Base-by-base conservation (phyloP, 768 basidiomycete species). In the Sutorius australiensis region DNA sequence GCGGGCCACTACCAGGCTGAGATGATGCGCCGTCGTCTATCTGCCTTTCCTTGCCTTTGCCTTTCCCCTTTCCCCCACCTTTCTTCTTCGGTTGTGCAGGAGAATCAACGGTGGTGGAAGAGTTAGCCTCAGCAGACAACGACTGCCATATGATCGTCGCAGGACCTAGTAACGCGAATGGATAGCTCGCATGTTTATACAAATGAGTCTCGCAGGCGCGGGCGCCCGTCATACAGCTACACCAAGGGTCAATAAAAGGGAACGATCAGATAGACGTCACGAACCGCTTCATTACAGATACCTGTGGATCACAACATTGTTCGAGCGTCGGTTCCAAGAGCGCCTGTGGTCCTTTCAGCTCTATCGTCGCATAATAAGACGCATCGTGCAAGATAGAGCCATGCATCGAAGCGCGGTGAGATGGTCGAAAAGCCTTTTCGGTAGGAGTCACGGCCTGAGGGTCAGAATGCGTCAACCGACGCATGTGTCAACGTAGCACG, bases 371-470 rank as follows among this genome's bases (percentile, higher is more conserved):
- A 58, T 78, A 81, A 69, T 98, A 98, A 2, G 92, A 94, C 0
- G 89, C 87, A 62, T 99, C 95, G 51, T 95, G 92, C 1, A 95
- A 69, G 49, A 97, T 93, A 1, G 86, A 86, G 6, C 86, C 89
- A 56, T 92, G 90, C 10, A 86, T 68, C 1, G 92, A 81, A 3
- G 97, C 94, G 30, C 95, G 82, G 70, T 97, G 87, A 1, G 95
- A 94, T 0, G 95, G 86, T 17, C 97, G 81, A 66, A 88, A 95
- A 0, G 92, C 79, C 64, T 98, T 99, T 64, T 95, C 91, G 0
- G 94, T 94, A 0, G 95, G 94, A 2, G 83, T 82, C 3, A 87
- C 72, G 7, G 95, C 89, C 88, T 94, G 42, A 33, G 1, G 4
- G 14, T 24, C 11, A 17, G 6, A 6, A 9, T 39, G 24, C 38